Evolutionary conservation across 257 asterid species (phyloP), one percentile per base, ranked within the genome.

Genomic region (Haberlea rhodopensis): DNA sequence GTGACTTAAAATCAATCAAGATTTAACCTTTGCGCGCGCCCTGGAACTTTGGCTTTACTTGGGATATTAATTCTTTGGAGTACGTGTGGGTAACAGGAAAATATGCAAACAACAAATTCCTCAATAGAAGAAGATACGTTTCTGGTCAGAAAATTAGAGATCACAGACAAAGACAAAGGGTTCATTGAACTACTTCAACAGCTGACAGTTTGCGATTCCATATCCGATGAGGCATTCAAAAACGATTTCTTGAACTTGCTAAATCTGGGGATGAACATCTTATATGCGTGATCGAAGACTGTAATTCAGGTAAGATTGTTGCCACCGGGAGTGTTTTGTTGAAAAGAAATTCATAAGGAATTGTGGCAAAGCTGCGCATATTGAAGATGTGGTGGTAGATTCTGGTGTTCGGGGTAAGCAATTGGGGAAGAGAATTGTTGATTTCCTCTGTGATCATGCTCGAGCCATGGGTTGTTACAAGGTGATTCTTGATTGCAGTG

Each of bases 371-470:
- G 96, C 71, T 26, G 97, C 94, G 23, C 97, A 92, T 62, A 78
- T 89, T 19, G 97, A 92, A 69, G 99, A 92, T 70, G 96, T 92
- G 63, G 99, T 87, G 57, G 97, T 92, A 15, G 96, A 92, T 76
- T 81, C 91, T 3, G 65, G 74, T 20, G 74, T 68, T 52, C 80
- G 97, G 20, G 97, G 96, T 37, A 72, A 82, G 82, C 88, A 84
- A 25, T 57, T 89, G 23, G 99, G 99, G 40, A 85, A 84, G 87
- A 89, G 60, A 67, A 57, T 89, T 2, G 63, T 92, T 18, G 91
- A 54, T 23, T 92, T 79, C 75, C 77, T 89, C 22, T 75, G 87
- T 1, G 80, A 89, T 65, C 94, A 89, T 68, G 91, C 95, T 70
- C 75, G 66, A 18, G 71, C 79, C 0, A 67, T 75, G 81, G 97